Evolutionary conservation across 108 stramenopile species (phyloP), one percentile per base, ranked within the genome.

Genomic region (Fragilaria crotonensis): DNA sequence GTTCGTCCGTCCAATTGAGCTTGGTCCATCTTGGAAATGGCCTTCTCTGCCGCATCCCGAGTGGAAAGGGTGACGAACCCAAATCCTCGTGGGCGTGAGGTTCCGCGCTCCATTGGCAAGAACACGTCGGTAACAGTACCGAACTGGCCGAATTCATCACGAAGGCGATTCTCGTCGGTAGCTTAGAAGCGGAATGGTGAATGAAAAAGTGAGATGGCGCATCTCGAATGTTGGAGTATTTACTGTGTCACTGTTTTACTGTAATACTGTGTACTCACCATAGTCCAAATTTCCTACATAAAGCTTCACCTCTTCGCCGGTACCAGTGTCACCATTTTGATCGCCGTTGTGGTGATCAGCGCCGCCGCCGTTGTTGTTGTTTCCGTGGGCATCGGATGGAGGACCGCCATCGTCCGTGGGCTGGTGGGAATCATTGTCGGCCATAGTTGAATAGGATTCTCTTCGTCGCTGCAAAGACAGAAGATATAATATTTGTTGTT

Each of bases 261-360:
- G 19, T 18, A 11, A 45, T 9, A 11, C 59, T 32, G 5, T 21
- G 0, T 22, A 70, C 79, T 30, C 49, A 88, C 85, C 70, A 54
- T 89, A 89, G 49, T 89, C 86, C 30, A 89, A 67, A 57, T 95
- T 91, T 33, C 93, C 93, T 27, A 90, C 75, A 72, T 94, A 94
- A 68, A 94, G 85, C 75, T 94, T 94, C 29, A 90, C 77, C 26
- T 77, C 87, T 45, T 76, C 66, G 27, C 52, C 76, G 11, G 57
- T 48, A 57, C 45, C 62, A 21, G 56, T 56, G 59, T 49, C 66
- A n/a, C 21, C 63, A 28, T 53, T 47, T 11, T 28, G 17, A 46
- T 36, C 56, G 26, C 21, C 48, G 21, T 45, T 30, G 22, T 31
- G 11, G 46, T 30, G 54, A 27, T 28, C 46, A 41, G 31, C 52